Conservation (phyloP, 441 rosid genomes). For the Pelargonium australe region DNA sequence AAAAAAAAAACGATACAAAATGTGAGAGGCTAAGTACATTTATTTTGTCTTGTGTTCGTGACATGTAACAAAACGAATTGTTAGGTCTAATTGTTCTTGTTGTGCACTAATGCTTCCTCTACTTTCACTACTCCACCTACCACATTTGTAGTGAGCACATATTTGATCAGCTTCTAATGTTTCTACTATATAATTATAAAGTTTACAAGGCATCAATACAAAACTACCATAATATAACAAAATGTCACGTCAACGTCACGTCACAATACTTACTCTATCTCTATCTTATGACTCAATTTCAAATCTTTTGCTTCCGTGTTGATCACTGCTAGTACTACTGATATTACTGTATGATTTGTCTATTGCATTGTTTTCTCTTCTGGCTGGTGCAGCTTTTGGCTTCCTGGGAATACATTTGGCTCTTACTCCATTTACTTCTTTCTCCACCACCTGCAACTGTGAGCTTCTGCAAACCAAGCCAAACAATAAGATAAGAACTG, state of each 20-base stretch:
- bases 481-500: no score
- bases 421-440: constrained; percentile 39
- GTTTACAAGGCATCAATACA: neutral
- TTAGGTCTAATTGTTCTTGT: no score
- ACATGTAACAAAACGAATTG: no score
- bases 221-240: neutral
- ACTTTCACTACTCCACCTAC: no score
- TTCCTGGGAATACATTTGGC: constrained; percentile 61
- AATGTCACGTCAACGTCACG: neutral
- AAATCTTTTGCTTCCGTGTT: constrained; percentile 25
- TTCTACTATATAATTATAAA: no score
- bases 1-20: no score
- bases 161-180: no score
- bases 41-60: no score
- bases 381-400: constrained; percentile 29
- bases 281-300: constrained; percentile 20
- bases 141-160: no score
- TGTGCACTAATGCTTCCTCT: no score
- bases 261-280: constrained; percentile 4
- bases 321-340: constrained; percentile 9
- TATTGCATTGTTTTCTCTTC: constrained; percentile 23
- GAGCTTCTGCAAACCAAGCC: constrained; percentile 36
- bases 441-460: constrained; percentile 38
- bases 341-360: neutral
- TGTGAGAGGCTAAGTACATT: no score